Conservation (phyloP, 768 basidiomycete species). For the Psilocybe cyanescens region DNA sequence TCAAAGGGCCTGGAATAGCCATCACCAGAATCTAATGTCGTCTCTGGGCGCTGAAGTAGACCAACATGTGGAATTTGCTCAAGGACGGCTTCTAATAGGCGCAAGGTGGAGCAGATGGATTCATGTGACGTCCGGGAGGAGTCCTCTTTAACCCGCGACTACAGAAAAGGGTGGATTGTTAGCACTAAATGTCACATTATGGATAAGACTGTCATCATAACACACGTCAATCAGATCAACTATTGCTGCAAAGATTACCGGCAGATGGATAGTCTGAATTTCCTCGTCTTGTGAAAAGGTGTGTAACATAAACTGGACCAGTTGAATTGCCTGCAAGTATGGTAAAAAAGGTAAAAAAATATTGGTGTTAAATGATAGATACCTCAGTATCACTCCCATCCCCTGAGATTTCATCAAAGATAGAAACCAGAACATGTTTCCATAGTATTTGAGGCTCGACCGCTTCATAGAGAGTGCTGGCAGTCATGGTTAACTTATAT, state of each 20-base stretch:
- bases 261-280: slow-evolving; percentile 77
- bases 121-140: slow-evolving; percentile 35
- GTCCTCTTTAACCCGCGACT: slow-evolving; percentile 37
- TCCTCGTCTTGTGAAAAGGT: slow-evolving; percentile 91
- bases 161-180: slow-evolving; percentile 27
- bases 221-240: slow-evolving; percentile 68
- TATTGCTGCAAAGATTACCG: slow-evolving; percentile 74
- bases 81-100: slow-evolving; percentile 58
- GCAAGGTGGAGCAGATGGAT: slow-evolving; percentile 43
- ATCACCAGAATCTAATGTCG: slow-evolving; percentile 38
- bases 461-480: slow-evolving; percentile 89
- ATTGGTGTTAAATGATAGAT: slow-evolving; percentile 12
- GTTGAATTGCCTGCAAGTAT: slow-evolving; percentile 58
- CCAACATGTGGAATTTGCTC: slow-evolving; percentile 52
- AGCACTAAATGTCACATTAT: background rate
- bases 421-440: slow-evolving; percentile 67
- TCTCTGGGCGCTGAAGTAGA: slow-evolving; percentile 53
- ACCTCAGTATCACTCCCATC: slow-evolving; percentile 54
- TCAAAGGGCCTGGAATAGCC: slow-evolving; percentile 45
- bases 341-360: background rate
- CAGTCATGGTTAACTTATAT: slow-evolving; percentile 74
- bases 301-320: slow-evolving; percentile 74
- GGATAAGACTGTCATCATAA: background rate
- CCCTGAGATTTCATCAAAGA: slow-evolving; percentile 58
- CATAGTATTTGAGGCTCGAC: slow-evolving; percentile 88